Evolutionary conservation across 2,329 filamentous ascomycete species (phyloP).

Genomic region (Fusarium sp.): DNA sequence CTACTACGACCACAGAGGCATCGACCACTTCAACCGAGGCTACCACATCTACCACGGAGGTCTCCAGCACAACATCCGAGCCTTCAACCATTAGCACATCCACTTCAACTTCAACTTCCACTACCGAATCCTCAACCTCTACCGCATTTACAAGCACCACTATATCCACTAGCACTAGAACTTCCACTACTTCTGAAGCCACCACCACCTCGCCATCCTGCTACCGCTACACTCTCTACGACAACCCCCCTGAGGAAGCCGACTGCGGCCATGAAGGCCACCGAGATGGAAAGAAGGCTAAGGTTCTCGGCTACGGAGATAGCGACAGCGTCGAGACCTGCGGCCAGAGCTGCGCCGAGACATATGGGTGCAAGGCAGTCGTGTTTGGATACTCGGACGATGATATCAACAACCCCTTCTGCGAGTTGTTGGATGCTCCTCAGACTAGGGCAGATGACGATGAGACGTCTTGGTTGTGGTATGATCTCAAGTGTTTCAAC

Average conservation of each 20-base stretch:
- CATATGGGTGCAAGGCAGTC: slow-evolving; percentile 18
- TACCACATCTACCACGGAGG: not conserved
- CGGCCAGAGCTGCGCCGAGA: slow-evolving; percentile 30
- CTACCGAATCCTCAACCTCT: not conserved
- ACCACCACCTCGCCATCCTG: slow-evolving; percentile 20
- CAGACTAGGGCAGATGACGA: slow-evolving; percentile 19
- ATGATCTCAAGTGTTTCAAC: slow-evolving; percentile 32
- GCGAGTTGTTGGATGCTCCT: slow-evolving; percentile 17
- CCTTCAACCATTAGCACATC: slow-evolving; percentile 8
- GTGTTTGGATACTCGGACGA: slow-evolving; percentile 26
- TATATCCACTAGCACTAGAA: not conserved
- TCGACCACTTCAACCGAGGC: not conserved
- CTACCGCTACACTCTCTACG: slow-evolving; percentile 29
- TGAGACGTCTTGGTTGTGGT: slow-evolving; percentile 29
- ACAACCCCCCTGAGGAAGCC: slow-evolving; percentile 8
- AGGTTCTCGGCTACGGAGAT: slow-evolving; percentile 25
- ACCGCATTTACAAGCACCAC: slow-evolving; percentile 5
- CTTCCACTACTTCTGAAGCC: not conserved
- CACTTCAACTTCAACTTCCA: not conserved
- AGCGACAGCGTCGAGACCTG: slow-evolving; percentile 28
- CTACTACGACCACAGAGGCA: not conserved
- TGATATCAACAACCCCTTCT: slow-evolving; percentile 32
- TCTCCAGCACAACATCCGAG: not conserved
- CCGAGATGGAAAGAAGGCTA: slow-evolving; percentile 18
- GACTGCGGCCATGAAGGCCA: slow-evolving; percentile 23